Base-by-base conservation (phyloP, 768 basidiomycete genomes). In the Tricholomella constricta region DNA sequence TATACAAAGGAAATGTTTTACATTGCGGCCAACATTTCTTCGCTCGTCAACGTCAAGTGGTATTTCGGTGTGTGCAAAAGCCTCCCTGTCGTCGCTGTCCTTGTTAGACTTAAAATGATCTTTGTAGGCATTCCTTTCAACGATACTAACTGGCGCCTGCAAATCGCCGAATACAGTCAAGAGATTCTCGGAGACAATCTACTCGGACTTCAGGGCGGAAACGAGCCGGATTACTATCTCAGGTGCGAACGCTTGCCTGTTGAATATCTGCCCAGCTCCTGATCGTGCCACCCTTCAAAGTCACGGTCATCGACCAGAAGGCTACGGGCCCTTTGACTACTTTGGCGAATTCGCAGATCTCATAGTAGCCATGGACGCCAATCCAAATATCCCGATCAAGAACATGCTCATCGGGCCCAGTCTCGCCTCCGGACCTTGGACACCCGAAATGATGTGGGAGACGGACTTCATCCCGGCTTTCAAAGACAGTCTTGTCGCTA, bases 151-250 rank as follows among this genome's bases (percentile, higher is more conserved):
- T 80, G 78, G 73, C 70, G 78, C 2, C 65, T 84, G 17, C 67
- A 68, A 32, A 82, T 87, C 29, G 85, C 83, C 5, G 78, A 83
- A 62, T 67, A 78, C 34, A 82, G 81, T 3, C 78, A 88, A 62
- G 55, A 65, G 11, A 84, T 89, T 52, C 72, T 92, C 2, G 89
- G 89, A 1, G 70, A 78, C 40, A 75, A 80, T 57, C 69, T 91
- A 15, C 65, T 85, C 11, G 89, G 85, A 0, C 68, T 88, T 12
- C 85, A 89, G 64, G 79, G 82, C 1, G 88, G 84, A 6, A 90
- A 91, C 62, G 89, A 91, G 66, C 89, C 89, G 11, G 89, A 93
- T 72, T 78, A 89, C 56, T 91, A 85, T 58, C 69, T 74, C 10
- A 51, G 66, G 65, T 75, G 69, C 12, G 68, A 48, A 7, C 27